Evolutionary conservation across 805 yeast species (phyloP).

Genomic region (Candida cerambycidarum): DNA sequence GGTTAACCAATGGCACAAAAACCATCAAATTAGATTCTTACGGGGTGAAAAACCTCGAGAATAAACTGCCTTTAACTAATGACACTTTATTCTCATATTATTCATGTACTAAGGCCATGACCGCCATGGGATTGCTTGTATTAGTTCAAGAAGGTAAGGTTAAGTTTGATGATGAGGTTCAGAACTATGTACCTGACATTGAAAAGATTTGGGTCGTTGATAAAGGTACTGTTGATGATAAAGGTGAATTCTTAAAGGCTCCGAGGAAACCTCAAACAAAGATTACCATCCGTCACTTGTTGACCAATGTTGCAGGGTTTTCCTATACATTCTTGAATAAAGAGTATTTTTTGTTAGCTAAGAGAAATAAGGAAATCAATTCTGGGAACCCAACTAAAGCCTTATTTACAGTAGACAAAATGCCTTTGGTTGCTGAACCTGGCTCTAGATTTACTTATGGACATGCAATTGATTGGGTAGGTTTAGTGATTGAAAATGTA

Average conservation of each 20-base stretch:
- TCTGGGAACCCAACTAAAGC: conserved; percentile 21
- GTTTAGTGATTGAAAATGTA: conserved; percentile 33
- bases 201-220: conserved; percentile 27
- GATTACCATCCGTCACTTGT: conserved; percentile 29
- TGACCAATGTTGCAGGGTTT: conserved; percentile 35
- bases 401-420: conserved; percentile 25
- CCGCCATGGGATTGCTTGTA: conserved; percentile 35
- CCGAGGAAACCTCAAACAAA: conserved; percentile 24
- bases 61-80: conserved; percentile 12
- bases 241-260: conserved; percentile 22
- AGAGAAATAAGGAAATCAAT: conserved; percentile 8
- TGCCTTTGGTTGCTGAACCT: conserved; percentile 35
- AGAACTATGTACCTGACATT: conserved; percentile 31
- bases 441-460: conserved; percentile 41
- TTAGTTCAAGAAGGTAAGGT: conserved; percentile 33
- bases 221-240: conserved; percentile 22
- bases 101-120: conserved; percentile 36
- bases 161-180: conserved; percentile 34
- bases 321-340: conserved; percentile 32
- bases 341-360: conserved; percentile 26
- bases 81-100: conserved; percentile 23
- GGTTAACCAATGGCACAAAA: conserved; percentile 24
- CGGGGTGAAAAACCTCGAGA: conserved; percentile 22
- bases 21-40: conserved; percentile 24
- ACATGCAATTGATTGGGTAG: conserved; percentile 39